Evolutionary conservation across 192 early-diverging fungal genomes (phyloP).

Genomic region (Coemansia sp.): DNA sequence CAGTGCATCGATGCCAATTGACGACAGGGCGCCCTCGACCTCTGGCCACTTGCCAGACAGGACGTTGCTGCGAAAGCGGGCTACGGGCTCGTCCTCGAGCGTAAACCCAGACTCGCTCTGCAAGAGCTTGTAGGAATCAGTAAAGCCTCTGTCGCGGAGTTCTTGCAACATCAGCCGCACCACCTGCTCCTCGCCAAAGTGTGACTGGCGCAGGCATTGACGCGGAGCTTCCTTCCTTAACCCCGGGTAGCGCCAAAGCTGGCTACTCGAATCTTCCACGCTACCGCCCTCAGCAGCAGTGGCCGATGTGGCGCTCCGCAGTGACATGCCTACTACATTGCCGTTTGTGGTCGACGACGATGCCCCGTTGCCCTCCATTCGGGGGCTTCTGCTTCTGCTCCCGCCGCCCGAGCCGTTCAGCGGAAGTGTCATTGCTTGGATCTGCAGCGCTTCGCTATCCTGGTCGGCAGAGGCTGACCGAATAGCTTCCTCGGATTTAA

Average conservation of each 20-base stretch:
- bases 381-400: constrained; percentile 1
- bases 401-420: background rate
- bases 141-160: constrained; percentile 76
- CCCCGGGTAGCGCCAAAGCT: constrained; percentile 37
- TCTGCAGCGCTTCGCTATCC: constrained; percentile 5
- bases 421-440: constrained; percentile 28
- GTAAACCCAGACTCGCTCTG: constrained; percentile 78
- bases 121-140: constrained; percentile 65
- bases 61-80: constrained; percentile 68
- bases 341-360: constrained; percentile 1
- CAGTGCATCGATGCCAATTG: constrained; percentile 29
- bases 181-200: constrained; percentile 64
- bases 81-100: constrained; percentile 70
- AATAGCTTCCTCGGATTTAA: constrained; percentile 19
- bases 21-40: constrained; percentile 60
- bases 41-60: constrained; percentile 75
- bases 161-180: constrained; percentile 88
- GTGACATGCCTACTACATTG: constrained; percentile 6
- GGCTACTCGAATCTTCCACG: background rate
- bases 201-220: constrained; percentile 41
- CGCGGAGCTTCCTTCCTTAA: constrained; percentile 31
- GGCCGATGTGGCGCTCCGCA: background rate
- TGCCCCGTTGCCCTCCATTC: background rate
- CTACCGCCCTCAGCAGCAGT: constrained; percentile 5
- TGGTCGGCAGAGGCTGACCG: constrained; percentile 6